Conservation (phyloP, 768 basidiomycete species). For the Trametes cubensis region DNA sequence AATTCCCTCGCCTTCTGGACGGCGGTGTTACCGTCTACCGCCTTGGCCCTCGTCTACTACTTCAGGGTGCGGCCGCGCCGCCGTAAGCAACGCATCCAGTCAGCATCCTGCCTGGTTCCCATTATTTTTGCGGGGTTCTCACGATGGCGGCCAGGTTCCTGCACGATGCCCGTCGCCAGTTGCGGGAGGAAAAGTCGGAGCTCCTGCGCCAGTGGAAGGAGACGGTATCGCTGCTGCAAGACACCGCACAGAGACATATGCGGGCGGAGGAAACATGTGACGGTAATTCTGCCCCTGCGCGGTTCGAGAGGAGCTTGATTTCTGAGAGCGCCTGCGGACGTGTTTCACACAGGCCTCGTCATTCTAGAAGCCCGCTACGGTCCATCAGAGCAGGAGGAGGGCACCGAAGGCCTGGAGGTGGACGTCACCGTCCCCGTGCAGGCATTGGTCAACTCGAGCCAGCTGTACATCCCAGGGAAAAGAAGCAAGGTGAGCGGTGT, state of each 20-base stretch:
- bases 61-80: constrained; percentile 59
- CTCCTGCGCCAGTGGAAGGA: constrained; percentile 65
- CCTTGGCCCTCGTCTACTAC: constrained; percentile 55
- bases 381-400: constrained; percentile 51
- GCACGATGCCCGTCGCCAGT: constrained; percentile 59
- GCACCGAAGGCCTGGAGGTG: constrained; percentile 57
- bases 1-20: constrained; percentile 52
- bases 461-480: constrained; percentile 75
- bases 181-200: constrained; percentile 67
- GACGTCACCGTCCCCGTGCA: constrained; percentile 85
- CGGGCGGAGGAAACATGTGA: constrained; percentile 65
- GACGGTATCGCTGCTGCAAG: constrained; percentile 62
- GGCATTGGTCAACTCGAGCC: constrained; percentile 76
- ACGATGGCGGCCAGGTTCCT: constrained; percentile 54
- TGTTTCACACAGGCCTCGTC: constrained; percentile 61
- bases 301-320: constrained; percentile 19
- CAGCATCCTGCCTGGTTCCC: constrained; percentile 31
- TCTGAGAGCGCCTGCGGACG: constrained; percentile 2
- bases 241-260: constrained; percentile 65
- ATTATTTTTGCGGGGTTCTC: constrained; percentile 16
- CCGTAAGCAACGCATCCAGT: constrained; percentile 56
- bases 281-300: constrained; percentile 45
- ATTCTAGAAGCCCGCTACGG: constrained; percentile 79
- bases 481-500: constrained; percentile 64
- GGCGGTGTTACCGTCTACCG: constrained; percentile 57